Percentiles rank a stretch among this genome's conserved stretches.
phyloP scores from a whole-genome alignment of 2,329 filamentous ascomycete species.

The Claviceps humidiphila region DNA sequence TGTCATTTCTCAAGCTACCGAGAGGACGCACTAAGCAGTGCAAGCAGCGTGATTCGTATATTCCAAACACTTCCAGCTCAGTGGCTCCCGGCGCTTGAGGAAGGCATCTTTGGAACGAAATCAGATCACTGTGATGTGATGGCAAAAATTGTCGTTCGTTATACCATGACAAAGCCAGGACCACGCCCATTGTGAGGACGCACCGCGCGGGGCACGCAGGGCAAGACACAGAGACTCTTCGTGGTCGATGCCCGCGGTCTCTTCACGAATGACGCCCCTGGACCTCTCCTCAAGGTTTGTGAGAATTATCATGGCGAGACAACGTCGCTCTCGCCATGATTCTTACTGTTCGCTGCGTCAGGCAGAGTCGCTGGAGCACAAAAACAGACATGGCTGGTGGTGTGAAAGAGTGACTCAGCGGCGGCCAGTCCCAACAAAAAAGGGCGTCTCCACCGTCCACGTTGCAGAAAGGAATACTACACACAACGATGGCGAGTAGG shows the following conservation, averaged over 20 bases:
- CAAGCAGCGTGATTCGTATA: slow-evolving; percentile 7
- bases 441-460: background rate
- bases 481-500: too few species aligned
- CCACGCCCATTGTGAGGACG: slow-evolving; percentile 52
- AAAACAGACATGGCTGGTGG: background rate
- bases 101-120: slow-evolving; percentile 46
- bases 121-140: slow-evolving; percentile 42
- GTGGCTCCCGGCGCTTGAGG: slow-evolving; percentile 40
- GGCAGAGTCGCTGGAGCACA: slow-evolving; percentile 11
- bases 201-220: slow-evolving; percentile 28
- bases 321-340: slow-evolving; percentile 54
- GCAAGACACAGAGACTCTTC: too few species aligned
- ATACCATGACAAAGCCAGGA: slow-evolving; percentile 54
- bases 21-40: too few species aligned
- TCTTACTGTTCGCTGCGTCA: slow-evolving; percentile 45
- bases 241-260: too few species aligned
- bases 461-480: background rate
- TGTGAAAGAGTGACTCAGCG: too few species aligned
- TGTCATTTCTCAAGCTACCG: slow-evolving; percentile 10
- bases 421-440: background rate
- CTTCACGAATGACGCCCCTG: too few species aligned
- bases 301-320: slow-evolving; percentile 64
- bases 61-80: slow-evolving; percentile 36
- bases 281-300: slow-evolving; percentile 30
- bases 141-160: slow-evolving; percentile 38